Conservation (phyloP, 1,284 basidiomycete species). For the Rhodotorula sp. region DNA sequence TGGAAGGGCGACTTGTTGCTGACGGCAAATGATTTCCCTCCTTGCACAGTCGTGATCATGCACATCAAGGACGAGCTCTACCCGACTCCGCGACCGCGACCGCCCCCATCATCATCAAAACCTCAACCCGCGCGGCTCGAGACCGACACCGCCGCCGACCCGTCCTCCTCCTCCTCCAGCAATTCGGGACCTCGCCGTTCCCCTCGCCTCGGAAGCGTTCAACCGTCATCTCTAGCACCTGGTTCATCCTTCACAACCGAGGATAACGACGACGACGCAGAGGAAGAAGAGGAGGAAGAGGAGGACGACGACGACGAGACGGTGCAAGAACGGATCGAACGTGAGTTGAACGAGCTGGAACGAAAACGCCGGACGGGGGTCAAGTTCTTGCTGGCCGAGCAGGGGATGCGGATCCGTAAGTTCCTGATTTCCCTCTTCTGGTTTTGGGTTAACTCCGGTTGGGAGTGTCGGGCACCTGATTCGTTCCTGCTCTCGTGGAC, state of each 20-base stretch:
- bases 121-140: not conserved
- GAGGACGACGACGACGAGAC: constrained; percentile 36
- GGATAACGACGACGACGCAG: not conserved
- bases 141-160: not conserved
- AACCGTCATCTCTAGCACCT: not conserved
- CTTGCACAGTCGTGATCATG: constrained; percentile 61
- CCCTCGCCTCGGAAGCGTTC: not conserved
- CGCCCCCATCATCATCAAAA: not conserved
- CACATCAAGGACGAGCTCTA: constrained; percentile 69
- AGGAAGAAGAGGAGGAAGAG: not conserved
- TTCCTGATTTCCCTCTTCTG: not conserved
- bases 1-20: too few species aligned
- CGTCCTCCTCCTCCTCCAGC: not conserved
- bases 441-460: too few species aligned
- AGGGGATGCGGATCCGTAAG: constrained; percentile 37
- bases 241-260: too few species aligned
- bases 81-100: not conserved
- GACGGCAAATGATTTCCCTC: too few species aligned
- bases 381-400: constrained; percentile 29
- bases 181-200: not conserved
- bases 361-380: constrained; percentile 22
- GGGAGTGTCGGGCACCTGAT: too few species aligned
- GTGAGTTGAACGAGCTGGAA: constrained; percentile 39
- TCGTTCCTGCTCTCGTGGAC: too few species aligned
- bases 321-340: constrained; percentile 38